Conservation (phyloP, 2,329 filamentous ascomycete species). For the Colletotrichum lentis region DNA sequence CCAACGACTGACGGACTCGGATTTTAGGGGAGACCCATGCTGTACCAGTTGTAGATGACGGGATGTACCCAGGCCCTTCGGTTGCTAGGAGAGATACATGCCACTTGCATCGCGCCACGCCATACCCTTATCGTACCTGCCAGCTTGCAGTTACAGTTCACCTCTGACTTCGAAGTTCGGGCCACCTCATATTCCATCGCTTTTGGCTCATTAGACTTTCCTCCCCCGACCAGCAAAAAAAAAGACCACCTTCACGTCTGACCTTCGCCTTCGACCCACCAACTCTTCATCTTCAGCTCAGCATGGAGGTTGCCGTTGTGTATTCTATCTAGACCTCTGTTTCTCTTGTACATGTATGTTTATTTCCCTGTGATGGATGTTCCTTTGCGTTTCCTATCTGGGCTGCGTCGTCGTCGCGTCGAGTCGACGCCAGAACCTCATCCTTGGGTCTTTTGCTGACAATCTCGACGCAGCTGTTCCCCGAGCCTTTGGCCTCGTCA, state of each 20-base stretch:
- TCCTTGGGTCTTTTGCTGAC: constrained; percentile 40
- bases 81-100: constrained; percentile 19
- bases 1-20: constrained; percentile 23
- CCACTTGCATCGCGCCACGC: constrained; percentile 15
- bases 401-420: constrained; percentile 23
- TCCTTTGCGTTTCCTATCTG: background rate
- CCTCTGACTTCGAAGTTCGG: constrained; percentile 3
- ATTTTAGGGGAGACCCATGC: constrained; percentile 17
- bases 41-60: background rate
- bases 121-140: constrained; percentile 32
- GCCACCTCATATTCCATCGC: constrained; percentile 22
- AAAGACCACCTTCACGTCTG: constrained; percentile 13
- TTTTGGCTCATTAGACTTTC: constrained; percentile 27
- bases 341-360: constrained; percentile 37
- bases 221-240: constrained; percentile 18
- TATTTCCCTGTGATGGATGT: background rate
- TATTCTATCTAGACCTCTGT: constrained; percentile 34
- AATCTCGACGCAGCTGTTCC: constrained; percentile 43
- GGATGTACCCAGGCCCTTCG: constrained; percentile 6
- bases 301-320: constrained; percentile 32
- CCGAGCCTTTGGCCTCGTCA: constrained; percentile 31
- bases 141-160: constrained; percentile 33
- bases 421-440: constrained; percentile 23
- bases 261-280: constrained; percentile 25
- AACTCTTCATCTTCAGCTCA: constrained; percentile 25